Base-by-base conservation (phyloP, 768 basidiomycete genomes). In the Chalciporus pseudorubinellus region DNA sequence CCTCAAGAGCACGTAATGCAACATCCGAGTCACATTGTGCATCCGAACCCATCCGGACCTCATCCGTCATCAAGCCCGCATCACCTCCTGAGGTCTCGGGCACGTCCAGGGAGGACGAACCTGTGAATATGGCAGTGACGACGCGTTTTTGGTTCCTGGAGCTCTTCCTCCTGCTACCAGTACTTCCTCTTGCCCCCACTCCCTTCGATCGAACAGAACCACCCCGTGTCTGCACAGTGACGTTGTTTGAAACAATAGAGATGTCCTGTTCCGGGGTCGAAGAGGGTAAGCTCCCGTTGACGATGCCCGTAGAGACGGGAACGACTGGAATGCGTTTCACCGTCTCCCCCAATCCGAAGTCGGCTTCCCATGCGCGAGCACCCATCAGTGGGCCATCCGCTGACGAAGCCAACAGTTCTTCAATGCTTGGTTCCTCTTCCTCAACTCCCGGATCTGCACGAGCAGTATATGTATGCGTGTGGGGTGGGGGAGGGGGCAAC, bases 41-140 rank as follows among this genome's bases (percentile, higher is more conserved):
- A 14, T 49, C 43, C 14, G 16, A 20, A 39, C 29, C 31, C 38
- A 50, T 34, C 18, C 19, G 18, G 10, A 3, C 7, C 0, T 12
- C 8, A 16, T 19, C 29, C 12, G 33, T 3, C 26, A 26, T 1
- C 7, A 26, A 6, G 6, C 6, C 26, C 26, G 9, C 9, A 26
- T 26, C 26, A 26, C 26, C 26, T 1, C 26, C 26, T 26, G n/a
- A 13, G 7, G 14, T 44, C 38, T 40, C 38, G 20, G 29, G 19
- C 12, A 5, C 39, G 13, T 31, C 42, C 14, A 53, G 48, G 1
- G 58, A 13, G 7, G 31, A 20, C 29, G 28, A 39, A 13, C 59
- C 68, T 2, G 66, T 62, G 14, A 68, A 68, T 31, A 70, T 67
- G 39, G 66, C 66, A 7, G 68, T 70, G 41, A 68, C 57, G 0